Evolutionary conservation across 2,329 filamentous ascomycete genomes (phyloP), one percentile per base, ranked within the genome.

Genomic region (Paecilomyces variotii): DNA sequence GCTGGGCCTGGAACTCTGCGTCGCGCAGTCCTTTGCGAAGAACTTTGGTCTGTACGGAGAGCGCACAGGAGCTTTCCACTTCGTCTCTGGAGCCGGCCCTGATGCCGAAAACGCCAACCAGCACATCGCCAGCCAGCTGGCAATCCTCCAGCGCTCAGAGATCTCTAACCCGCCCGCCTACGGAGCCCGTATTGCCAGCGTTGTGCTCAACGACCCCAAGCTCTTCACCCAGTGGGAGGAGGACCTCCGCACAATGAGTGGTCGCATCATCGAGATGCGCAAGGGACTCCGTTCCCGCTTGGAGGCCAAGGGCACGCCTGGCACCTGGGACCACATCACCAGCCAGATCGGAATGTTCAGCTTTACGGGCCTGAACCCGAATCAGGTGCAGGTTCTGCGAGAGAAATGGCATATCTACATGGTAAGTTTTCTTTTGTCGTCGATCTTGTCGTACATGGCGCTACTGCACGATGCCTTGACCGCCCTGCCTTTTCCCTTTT

Each of bases 311-410:
- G 85, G 84, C 30, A 97, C 94, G 0, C 93, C 93, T 0, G 93
- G 93, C 32, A 88, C 84, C 12, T 99, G 94, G 94, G 90, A 92
- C 71, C 94, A 99, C 78, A 96, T 99, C 73, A 97, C 92, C 14
- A 90, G 95, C 69, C 94, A 99, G 82, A 99, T 99, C 72, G 94
- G 94, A 79, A 99, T 99, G 94, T 99, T 99, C 79, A 93, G 88
- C 74, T 99, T 96, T 59, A 81, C 80, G 0, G 82, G 82, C 0
- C 69, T 85, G 60, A 78, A 61, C 3, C 76, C 79, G 59, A 60
- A 69, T 2, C 81, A 84, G 62, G 80, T 84, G 2, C 64, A 69
- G 63, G 66, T 72, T 53, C 64, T 80, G 60, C 68, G 76, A 32
- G 75, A 78, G 56, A 78, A 80, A 67, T 79, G 76, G 73, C 78